Percentiles rank a stretch among this genome's conserved stretches.
Evolutionary conservation across 2,329 filamentous ascomycete genomes (phyloP).

Genomic region (Colletotrichum somersetense): DNA sequence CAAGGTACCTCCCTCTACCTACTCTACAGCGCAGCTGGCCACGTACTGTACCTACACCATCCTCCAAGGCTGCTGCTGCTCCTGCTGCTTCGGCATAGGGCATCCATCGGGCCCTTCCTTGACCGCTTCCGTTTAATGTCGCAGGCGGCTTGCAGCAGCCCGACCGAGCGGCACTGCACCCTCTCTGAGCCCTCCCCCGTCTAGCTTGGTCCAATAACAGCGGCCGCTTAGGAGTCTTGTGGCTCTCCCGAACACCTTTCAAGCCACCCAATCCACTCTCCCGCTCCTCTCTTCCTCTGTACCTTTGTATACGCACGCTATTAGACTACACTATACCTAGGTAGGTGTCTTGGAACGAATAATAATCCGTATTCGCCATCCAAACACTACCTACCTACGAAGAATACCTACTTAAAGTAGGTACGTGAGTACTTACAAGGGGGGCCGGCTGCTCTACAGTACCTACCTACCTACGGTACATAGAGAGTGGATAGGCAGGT

Average conservation of each 20-base stretch:
- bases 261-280: background rate
- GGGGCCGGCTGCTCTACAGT: background rate
- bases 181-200: background rate
- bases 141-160: conserved; percentile 35
- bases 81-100: conserved; percentile 36
- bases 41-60: background rate
- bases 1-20: background rate
- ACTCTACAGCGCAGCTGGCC: background rate
- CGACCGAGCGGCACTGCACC: conserved; percentile 6
- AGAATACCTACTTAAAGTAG: too few species aligned
- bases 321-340: too few species aligned
- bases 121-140: conserved; percentile 39
- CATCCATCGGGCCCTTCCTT: conserved; percentile 39
- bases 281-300: background rate
- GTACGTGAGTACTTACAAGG: too few species aligned
- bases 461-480: background rate
- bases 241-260: background rate
- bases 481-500: conserved; percentile 19
- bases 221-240: background rate
- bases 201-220: background rate
- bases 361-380: background rate
- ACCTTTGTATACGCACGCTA: background rate
- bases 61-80: conserved; percentile 23
- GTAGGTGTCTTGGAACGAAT: background rate
- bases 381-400: background rate